phyloP scores from a whole-genome alignment of 2,329 filamentous ascomycete species.

The Coniochaeta sp. region DNA sequence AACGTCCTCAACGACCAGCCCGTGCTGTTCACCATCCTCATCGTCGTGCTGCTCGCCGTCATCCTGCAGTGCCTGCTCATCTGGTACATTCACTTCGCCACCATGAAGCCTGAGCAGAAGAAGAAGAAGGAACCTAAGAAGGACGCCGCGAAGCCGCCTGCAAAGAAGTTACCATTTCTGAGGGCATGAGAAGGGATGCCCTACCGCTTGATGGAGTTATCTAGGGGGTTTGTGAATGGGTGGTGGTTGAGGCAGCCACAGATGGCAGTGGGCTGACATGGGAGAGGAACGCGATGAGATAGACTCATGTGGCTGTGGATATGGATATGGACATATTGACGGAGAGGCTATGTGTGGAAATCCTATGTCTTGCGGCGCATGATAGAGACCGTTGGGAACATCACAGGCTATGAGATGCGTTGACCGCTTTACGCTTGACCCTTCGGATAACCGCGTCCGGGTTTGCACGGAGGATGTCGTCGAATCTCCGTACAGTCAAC shows the following conservation, averaged over 20 bases:
- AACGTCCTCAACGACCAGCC: constrained; percentile 55
- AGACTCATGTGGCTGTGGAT: too few relatives aligned
- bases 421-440: too few relatives aligned
- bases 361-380: too few relatives aligned
- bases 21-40: constrained; percentile 47
- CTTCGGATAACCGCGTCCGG: neutral
- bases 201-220: neutral
- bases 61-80: constrained; percentile 37
- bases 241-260: neutral
- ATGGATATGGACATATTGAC: too few relatives aligned
- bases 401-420: too few relatives aligned
- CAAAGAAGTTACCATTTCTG: neutral
- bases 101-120: constrained; percentile 52
- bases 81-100: constrained; percentile 53
- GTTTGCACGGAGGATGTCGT: neutral
- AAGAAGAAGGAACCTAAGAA: constrained; percentile 44
- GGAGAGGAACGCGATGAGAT: too few relatives aligned
- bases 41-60: constrained; percentile 44
- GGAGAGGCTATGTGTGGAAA: too few relatives aligned
- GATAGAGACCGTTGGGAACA: too few relatives aligned
- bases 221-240: neutral
- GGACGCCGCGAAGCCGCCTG: constrained; percentile 15
- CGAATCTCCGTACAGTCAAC: neutral
- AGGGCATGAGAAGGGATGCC: neutral
- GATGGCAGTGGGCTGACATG: neutral